Base-by-base conservation (phyloP, 495 filamentous ascomycete genomes). In the Annulohypoxylon moriforme region DNA sequence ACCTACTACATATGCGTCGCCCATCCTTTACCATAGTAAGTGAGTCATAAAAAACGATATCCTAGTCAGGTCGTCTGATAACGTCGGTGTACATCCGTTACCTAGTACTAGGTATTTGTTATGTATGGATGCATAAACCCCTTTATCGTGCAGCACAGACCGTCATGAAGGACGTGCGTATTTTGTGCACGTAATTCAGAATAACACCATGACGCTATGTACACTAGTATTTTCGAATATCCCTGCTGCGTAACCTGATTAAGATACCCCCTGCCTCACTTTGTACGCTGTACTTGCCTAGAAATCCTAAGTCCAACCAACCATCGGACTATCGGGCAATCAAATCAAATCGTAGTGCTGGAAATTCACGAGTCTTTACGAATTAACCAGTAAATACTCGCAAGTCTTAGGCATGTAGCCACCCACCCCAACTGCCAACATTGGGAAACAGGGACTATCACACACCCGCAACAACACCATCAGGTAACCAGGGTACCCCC, bases 131-230 rank as follows among this genome's bases (percentile, higher is more conserved):
- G 42, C 34, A 71, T 57, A 64, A 46, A 11, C 63, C 69, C 69
- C 69, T 72, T 68, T 68, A 68, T 9, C 36, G 4, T 68, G 60
- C 69, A 72, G 69, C 64, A 72, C 64, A 42, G 69, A 68, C 60
- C 55, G 59, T 4, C 2, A 25, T 9, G 18, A 13, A 36, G 24
- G 20, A 18, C 55, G 9, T 58, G 27, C 34, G 52, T 56, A 9
- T 16, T 29, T 47, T 46, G 38, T 47, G 58, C 33, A 49, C n/a
- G 40, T 61, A 36, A 18, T n/a, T n/a, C n/a, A n/a, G n/a, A n/a
- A n/a, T 38, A 34, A n/a, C 16, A 34, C 14, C 36, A 40, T 40
- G 36, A 14, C 36, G 36, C 11, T n/a, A 16, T 40, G 36, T 40
- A 40, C 13, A 14, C 14, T 14, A 3, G 36, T 52, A 29, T 24